phyloP scores from a whole-genome alignment of 345 rosid genomes.

The Brassica nigra region DNA sequence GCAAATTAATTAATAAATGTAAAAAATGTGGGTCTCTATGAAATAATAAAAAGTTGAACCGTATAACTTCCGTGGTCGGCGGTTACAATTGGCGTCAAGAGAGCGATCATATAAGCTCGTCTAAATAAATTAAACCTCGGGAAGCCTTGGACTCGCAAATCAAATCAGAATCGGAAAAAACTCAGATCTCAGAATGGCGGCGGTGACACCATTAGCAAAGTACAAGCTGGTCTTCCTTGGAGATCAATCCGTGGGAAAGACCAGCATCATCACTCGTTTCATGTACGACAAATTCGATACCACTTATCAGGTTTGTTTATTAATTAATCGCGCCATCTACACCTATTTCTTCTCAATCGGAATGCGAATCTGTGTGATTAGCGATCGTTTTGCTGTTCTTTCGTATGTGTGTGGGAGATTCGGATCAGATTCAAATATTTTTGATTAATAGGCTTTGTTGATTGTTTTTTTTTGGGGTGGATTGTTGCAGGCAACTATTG shows the following conservation, averaged over 20 bases:
- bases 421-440: conserved; percentile 11
- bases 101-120: conserved; percentile 24
- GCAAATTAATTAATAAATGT: background rate
- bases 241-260: conserved; percentile 86
- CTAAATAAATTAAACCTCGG: conserved; percentile 14
- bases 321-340: background rate
- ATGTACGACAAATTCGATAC: conserved; percentile 96
- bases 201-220: conserved; percentile 81
- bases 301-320: conserved; percentile 66
- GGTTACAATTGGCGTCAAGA: conserved; percentile 38
- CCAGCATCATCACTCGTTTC: conserved; percentile 94
- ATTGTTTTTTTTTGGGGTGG: background rate
- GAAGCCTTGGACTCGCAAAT: background rate
- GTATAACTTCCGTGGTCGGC: background rate
- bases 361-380: background rate
- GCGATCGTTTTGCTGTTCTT: conserved; percentile 11
- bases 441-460: background rate
- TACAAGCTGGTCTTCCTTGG: conserved; percentile 84
- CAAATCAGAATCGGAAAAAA: conserved; percentile 16
- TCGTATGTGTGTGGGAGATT: background rate
- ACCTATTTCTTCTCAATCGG: background rate
- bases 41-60: background rate
- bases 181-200: conserved; percentile 63
- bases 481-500: conserved; percentile 78
- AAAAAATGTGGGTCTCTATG: background rate